These are phyloP conservation scores for Neurospora sp. DNA, from an alignment of 495 filamentous ascomycete species.

Conservation along the genomic window DNA sequence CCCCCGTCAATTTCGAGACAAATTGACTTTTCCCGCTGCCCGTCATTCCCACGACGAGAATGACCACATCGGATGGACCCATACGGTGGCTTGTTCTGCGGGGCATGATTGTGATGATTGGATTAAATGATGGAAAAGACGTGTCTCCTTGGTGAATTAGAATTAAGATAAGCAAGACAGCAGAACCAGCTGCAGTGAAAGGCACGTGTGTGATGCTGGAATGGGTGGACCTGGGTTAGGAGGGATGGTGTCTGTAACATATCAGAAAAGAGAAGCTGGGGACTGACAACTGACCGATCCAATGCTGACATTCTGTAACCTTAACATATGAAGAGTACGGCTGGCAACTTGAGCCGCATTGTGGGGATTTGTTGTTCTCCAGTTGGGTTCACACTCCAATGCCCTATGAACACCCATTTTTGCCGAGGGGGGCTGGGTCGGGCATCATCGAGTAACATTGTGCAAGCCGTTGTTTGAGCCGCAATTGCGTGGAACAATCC, in stretches of 20 bases:
- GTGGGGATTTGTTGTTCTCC: neutral
- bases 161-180: neutral
- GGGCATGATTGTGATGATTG: neutral
- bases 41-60: constrained; percentile 27
- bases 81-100: neutral
- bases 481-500: neutral
- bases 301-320: neutral
- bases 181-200: neutral
- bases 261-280: neutral
- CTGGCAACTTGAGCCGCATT: neutral
- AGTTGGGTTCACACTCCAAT: neutral
- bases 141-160: neutral
- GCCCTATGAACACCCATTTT: neutral
- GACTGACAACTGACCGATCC: neutral
- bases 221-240: neutral
- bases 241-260: neutral
- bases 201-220: neutral
- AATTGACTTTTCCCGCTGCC: constrained; percentile 32
- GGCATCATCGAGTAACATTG: neutral
- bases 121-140: neutral
- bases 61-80: neutral
- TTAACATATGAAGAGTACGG: neutral
- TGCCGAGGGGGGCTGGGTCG: neutral
- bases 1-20: constrained; percentile 18
- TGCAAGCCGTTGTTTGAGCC: neutral